A percentile compares a stretch with the other conserved stretches of the same genome.
These are phyloP conservation scores for Lachnellula willkommii DNA, from an alignment of 2,329 filamentous ascomycete genomes.

Conservation along the genomic window DNA sequence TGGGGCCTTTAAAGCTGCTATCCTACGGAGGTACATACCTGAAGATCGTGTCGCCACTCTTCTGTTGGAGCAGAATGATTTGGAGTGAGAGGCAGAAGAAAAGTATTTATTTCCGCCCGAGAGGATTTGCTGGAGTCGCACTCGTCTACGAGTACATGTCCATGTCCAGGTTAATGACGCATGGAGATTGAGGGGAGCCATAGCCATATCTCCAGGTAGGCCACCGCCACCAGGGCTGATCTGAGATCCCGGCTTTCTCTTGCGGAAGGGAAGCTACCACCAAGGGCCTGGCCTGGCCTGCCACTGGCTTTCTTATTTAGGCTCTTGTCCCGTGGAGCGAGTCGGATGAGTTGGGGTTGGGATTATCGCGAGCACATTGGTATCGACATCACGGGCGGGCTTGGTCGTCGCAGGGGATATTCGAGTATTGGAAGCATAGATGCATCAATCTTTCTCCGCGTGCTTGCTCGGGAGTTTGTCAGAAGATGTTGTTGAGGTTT, in stretches of 20 bases:
- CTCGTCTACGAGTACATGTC: neutral
- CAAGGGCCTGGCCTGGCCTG: too few species aligned
- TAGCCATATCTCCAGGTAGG: slow-evolving; percentile 2
- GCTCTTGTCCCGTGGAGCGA: too few species aligned
- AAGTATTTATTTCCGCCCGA: slow-evolving; percentile 1
- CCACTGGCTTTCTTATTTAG: too few species aligned
- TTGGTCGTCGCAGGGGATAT: neutral
- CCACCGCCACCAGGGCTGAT: neutral
- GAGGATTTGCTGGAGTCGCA: neutral
- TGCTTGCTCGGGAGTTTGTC: neutral
- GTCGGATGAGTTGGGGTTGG: neutral
- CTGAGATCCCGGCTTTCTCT: neutral
- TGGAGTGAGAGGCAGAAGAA: slow-evolving; percentile 2
- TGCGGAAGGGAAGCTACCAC: too few species aligned
- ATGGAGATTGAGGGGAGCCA: slow-evolving; percentile 4
- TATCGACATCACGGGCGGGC: neutral
- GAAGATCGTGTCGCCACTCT: slow-evolving; percentile 10
- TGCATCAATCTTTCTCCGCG: neutral
- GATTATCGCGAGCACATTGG: neutral
- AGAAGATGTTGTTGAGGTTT: neutral
- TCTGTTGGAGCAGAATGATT: slow-evolving; percentile 15
- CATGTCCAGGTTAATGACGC: slow-evolving; percentile 16
- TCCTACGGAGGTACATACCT: slow-evolving; percentile 24
- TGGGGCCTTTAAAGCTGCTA: neutral
- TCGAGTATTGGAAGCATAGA: neutral